These are phyloP conservation scores for Allium fistulosum DNA, from an alignment of 106 monocot species.

Conservation along the genomic window DNA sequence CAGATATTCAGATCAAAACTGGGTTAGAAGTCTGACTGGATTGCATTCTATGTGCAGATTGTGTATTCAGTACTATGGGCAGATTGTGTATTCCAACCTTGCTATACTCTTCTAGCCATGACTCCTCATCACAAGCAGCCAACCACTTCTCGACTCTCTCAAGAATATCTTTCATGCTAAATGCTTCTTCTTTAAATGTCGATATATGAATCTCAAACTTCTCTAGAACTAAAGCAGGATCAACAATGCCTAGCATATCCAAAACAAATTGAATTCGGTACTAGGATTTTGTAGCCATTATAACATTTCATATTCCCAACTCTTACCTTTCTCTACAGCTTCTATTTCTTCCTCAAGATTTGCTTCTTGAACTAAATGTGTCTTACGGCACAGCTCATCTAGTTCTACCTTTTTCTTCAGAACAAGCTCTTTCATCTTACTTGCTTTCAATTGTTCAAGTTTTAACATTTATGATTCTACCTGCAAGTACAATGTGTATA, in stretches of 20 bases:
- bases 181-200: constrained; percentile 52
- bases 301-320: too few species aligned
- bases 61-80: too few species aligned
- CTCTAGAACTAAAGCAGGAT: constrained; percentile 45
- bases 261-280: too few species aligned
- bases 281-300: too few species aligned
- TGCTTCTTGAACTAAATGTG: constrained; percentile 32
- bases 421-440: constrained; percentile 65
- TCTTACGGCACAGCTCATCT: constrained; percentile 32
- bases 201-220: constrained; percentile 58
- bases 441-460: constrained; percentile 52
- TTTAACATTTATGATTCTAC: constrained; percentile 45
- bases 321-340: constrained; percentile 38
- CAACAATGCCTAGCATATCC: constrained; percentile 25
- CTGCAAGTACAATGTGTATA: constrained; percentile 8
- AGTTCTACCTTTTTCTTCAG: constrained; percentile 52
- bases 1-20: too few species aligned
- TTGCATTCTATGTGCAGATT: too few species aligned
- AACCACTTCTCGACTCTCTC: constrained; percentile 74
- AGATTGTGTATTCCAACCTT: too few species aligned
- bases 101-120: constrained; percentile 80
- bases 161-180: constrained; percentile 74
- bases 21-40: too few species aligned
- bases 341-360: constrained; percentile 19
- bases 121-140: constrained; percentile 64